phyloP scores from a whole-genome alignment of 2,329 filamentous ascomycete genomes.

The Alternaria arborescens region DNA sequence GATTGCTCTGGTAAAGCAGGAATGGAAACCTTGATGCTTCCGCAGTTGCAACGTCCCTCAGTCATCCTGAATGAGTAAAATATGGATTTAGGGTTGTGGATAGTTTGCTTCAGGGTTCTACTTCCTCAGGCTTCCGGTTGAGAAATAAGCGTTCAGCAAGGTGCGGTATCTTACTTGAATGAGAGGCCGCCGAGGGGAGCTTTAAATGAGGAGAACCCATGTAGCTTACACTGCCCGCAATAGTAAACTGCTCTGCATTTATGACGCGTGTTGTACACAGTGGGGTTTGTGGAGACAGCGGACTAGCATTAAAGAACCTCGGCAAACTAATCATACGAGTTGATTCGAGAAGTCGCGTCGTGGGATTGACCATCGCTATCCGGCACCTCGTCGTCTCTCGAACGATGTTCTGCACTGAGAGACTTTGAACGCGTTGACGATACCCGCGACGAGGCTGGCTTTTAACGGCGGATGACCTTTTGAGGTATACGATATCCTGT shows the following conservation, averaged over 20 bases:
- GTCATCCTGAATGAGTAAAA: conserved; percentile 21
- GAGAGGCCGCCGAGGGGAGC: not conserved
- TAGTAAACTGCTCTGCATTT: not conserved
- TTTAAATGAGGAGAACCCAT: not conserved
- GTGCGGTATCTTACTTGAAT: not conserved
- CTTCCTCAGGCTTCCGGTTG: no score
- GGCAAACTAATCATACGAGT: not conserved
- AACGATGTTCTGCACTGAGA: no score
- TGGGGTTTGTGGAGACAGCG: not conserved
- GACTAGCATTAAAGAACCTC: not conserved
- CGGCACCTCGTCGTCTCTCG: not conserved
- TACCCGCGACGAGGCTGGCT: not conserved
- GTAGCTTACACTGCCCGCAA: not conserved
- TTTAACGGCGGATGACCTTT: not conserved
- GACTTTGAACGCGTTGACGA: not conserved
- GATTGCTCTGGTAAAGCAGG: conserved; percentile 31
- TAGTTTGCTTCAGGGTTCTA: not conserved
- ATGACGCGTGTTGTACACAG: not conserved
- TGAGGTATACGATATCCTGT: not conserved
- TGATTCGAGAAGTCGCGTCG: not conserved
- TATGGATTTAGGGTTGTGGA: not conserved
- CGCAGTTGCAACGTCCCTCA: conserved; percentile 45
- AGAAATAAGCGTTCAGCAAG: not conserved
- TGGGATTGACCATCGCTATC: not conserved
- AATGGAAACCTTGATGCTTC: conserved; percentile 37